Conservation (phyloP, 148 eudicot genomes). For the Rhododendron vialii region DNA sequence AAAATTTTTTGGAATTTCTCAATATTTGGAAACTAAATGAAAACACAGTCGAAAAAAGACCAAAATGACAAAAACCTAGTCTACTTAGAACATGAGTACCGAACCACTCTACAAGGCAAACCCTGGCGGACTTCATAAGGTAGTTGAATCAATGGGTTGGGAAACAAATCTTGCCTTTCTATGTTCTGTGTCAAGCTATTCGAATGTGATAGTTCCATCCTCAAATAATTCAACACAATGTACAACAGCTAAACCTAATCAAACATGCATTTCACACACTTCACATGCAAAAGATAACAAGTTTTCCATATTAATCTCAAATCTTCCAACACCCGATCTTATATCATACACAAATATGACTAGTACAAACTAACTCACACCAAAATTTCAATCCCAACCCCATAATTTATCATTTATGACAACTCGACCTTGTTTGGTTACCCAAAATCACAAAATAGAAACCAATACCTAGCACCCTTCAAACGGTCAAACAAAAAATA, state of each 20-base stretch:
- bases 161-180: not conserved
- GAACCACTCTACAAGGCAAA: not conserved
- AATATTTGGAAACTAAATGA: not conserved
- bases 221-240: not conserved
- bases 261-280: too few species aligned
- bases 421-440: not conserved
- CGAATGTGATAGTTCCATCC: not conserved
- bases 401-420: not conserved
- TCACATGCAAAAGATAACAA: too few species aligned
- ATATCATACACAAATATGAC: not conserved
- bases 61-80: not conserved
- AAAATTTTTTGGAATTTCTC: not conserved
- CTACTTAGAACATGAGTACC: not conserved
- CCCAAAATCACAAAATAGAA: not conserved
- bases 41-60: not conserved
- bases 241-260: too few species aligned
- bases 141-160: not conserved
- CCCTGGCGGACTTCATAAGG: not conserved
- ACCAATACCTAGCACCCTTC: not conserved
- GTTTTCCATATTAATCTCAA: not conserved
- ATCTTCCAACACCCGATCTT: not conserved
- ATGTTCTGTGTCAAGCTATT: not conserved
- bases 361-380: not conserved
- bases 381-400: not conserved
- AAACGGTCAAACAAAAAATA: not conserved